phyloP scores from a whole-genome alignment of 1,139 yeast species.

The Nakaseomyces delphensis region DNA sequence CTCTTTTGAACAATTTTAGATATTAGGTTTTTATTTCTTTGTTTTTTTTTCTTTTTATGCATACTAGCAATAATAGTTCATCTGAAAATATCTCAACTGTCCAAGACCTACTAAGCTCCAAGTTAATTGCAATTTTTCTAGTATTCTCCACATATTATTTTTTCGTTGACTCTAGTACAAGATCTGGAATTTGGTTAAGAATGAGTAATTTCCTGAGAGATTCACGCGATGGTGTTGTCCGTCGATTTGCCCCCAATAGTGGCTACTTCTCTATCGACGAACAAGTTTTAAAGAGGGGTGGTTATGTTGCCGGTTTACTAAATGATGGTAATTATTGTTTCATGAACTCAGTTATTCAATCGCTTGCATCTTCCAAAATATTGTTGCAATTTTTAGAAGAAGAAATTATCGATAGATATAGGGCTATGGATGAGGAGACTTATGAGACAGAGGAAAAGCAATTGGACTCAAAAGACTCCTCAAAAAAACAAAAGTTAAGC shows the following conservation, averaged over 20 bases:
- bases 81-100: conserved; percentile 1
- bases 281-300: conserved; percentile 39
- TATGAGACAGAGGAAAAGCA: conserved; percentile 18
- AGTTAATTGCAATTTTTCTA: conserved; percentile 3
- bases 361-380: conserved; percentile 66
- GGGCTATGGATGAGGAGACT: conserved; percentile 30
- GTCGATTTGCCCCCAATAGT: conserved; percentile 21
- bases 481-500: conserved; percentile 6
- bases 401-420: conserved; percentile 31
- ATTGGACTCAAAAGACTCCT: conserved; percentile 6
- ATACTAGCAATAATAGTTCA: neutral
- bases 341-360: conserved; percentile 83
- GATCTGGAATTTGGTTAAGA: conserved; percentile 3
- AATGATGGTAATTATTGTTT: conserved; percentile 93
- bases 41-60: conserved; percentile 1
- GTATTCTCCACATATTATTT: neutral
- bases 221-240: conserved; percentile 11
- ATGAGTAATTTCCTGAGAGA: conserved; percentile 8
- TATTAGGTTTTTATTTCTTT: neutral
- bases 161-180: conserved; percentile 4
- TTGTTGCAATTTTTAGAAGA: conserved; percentile 54
- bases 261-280: conserved; percentile 16
- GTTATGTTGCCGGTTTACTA: conserved; percentile 71
- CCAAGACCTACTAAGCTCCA: conserved; percentile 4
- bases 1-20: neutral